These are phyloP conservation scores for Fusarium equiseti DNA, from an alignment of 2,329 filamentous ascomycete genomes.

Conservation along the genomic window DNA sequence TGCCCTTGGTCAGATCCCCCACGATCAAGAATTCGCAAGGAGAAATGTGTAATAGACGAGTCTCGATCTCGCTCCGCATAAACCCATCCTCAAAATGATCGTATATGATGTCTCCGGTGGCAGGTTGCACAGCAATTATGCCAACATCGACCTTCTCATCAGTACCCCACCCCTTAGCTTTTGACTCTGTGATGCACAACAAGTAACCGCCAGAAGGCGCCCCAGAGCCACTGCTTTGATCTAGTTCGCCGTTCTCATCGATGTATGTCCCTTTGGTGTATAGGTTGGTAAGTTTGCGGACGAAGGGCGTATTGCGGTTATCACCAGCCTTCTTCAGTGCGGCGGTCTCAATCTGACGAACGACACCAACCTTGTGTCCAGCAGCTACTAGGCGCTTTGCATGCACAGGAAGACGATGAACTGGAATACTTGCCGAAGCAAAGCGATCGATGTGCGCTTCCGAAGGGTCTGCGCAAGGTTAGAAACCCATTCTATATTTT, in stretches of 20 bases:
- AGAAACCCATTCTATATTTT: not conserved
- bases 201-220: constrained; percentile 83
- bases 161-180: constrained; percentile 80
- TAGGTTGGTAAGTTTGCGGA: constrained; percentile 91
- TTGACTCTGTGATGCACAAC: constrained; percentile 90
- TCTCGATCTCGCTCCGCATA: constrained; percentile 97
- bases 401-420: constrained; percentile 91
- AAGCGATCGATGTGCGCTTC: constrained; percentile 94
- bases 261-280: constrained; percentile 99
- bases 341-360: constrained; percentile 93
- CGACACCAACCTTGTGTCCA: constrained; percentile 95
- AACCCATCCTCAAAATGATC: constrained; percentile 97
- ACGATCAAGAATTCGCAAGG: constrained; percentile 96
- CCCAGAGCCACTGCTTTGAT: constrained; percentile 58
- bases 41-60: constrained; percentile 91
- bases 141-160: constrained; percentile 96
- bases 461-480: constrained; percentile 71
- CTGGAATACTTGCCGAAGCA: constrained; percentile 94
- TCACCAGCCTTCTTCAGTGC: constrained; percentile 95
- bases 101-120: constrained; percentile 95
- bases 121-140: constrained; percentile 92
- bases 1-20: constrained; percentile 88
- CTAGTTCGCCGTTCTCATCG: constrained; percentile 88
- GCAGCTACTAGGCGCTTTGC: constrained; percentile 92
- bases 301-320: constrained; percentile 92